Base-by-base conservation (phyloP, 768 basidiomycete genomes). In the Lactarius deliciosus region DNA sequence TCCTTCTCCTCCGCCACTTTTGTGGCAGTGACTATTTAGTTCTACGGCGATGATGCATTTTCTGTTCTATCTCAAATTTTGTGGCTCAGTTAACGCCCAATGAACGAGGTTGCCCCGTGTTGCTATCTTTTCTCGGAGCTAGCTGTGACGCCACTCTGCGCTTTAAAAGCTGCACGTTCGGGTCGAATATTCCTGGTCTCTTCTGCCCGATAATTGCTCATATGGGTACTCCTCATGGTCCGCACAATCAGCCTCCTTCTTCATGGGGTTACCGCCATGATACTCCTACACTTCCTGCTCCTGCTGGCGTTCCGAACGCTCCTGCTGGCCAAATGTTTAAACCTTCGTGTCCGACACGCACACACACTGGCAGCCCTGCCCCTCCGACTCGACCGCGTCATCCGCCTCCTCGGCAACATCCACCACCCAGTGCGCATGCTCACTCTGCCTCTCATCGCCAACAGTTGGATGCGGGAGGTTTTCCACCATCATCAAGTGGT, bases 161-260 rank as follows among this genome's bases (percentile, higher is more conserved):
- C 22, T 38, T 59, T 43, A 54, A 57, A 50, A 30, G 10, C 47
- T n/a, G 63, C 30, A 25, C 28, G 0, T 68, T 67, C 65, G 34
- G 56, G 47, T 64, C 65, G 10, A n/a, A 30, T 20, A 6, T 18
- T 15, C n/a, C 2, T n/a, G 11, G 36, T 56, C 28, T 30, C 53
- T 62, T 36, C 40, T 20, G 30, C 28, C 56, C 32, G 30, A 32
- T 15, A 34, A 13, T 36, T 20, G 20, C 32, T 25, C 28, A 34
- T 25, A 62, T 63, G 61, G 13, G 6, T n/a, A 32, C 54, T 15
- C 53, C 3, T 38, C 61, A 30, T 15, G 40, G 9, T 22, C 28
- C 25, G 40, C 47, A 41, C 54, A 41, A 40, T 38, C 64, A 60
- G 18, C 47, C 53, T 22, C 60, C 47, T 38, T 18, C 53, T 38